These are phyloP conservation scores for Diutina rugosa DNA, from an alignment of 1,139 yeast species.

Conservation along the genomic window DNA sequence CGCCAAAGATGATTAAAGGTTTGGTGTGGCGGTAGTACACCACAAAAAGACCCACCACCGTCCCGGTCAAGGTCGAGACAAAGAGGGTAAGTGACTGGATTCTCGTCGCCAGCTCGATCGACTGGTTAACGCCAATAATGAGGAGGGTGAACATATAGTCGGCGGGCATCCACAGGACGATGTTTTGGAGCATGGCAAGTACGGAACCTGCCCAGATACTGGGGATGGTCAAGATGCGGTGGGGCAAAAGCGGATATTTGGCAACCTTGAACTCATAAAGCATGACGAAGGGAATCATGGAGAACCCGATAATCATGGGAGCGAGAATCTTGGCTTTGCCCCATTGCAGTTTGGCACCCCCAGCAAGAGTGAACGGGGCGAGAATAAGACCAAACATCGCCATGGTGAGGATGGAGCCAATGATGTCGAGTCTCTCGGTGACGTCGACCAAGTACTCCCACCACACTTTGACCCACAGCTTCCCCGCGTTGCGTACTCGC, in stretches of 20 bases:
- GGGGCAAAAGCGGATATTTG: slow-evolving; percentile 46
- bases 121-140: slow-evolving; percentile 46
- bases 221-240: slow-evolving; percentile 43
- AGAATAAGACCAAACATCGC: slow-evolving; percentile 45
- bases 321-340: slow-evolving; percentile 34
- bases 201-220: slow-evolving; percentile 41
- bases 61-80: slow-evolving; percentile 50
- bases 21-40: slow-evolving; percentile 41
- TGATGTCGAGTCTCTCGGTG: slow-evolving; percentile 40
- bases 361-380: slow-evolving; percentile 41
- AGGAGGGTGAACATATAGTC: slow-evolving; percentile 56
- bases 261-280: slow-evolving; percentile 43
- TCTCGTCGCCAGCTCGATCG: slow-evolving; percentile 52
- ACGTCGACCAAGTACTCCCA: slow-evolving; percentile 6
- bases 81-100: slow-evolving; percentile 52
- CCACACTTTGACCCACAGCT: neutral
- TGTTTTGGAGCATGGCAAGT: slow-evolving; percentile 41
- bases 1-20: slow-evolving; percentile 32
- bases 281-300: slow-evolving; percentile 38
- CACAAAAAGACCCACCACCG: slow-evolving; percentile 42
- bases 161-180: slow-evolving; percentile 56
- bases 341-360: slow-evolving; percentile 33
- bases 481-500: neutral
- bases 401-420: slow-evolving; percentile 38
- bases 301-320: slow-evolving; percentile 53